phyloP scores from a whole-genome alignment of 345 rosid species.

The Kernera saxatilis region DNA sequence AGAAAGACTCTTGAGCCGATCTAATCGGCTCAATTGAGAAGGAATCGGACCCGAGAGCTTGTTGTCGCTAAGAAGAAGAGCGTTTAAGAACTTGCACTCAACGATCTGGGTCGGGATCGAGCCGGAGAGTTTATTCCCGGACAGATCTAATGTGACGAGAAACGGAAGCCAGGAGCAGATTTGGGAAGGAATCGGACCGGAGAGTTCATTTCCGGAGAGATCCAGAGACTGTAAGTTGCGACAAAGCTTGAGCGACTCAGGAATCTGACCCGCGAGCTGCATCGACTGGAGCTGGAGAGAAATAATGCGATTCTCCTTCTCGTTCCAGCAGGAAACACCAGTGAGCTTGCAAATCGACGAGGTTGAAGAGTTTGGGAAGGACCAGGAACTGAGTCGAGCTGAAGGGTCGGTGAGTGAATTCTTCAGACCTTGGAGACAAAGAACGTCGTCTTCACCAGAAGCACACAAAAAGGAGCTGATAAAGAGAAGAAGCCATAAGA shows the following conservation, averaged over 20 bases:
- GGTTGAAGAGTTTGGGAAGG: conserved; percentile 42
- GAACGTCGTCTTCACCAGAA: conserved; percentile 47
- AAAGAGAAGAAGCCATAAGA: conserved; percentile 3
- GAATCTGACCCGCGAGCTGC: conserved; percentile 58
- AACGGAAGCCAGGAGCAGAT: conserved; percentile 60
- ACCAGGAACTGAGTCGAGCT: conserved; percentile 33
- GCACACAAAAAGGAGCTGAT: not conserved
- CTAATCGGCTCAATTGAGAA: conserved; percentile 40
- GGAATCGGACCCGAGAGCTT: conserved; percentile 54
- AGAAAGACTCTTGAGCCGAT: conserved; percentile 44
- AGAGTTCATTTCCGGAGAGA: conserved; percentile 51
- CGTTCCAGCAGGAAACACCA: conserved; percentile 91
- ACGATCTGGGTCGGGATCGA: conserved; percentile 45
- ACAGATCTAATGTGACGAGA: conserved; percentile 52
- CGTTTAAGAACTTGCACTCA: conserved; percentile 50
- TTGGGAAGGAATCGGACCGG: conserved; percentile 50
- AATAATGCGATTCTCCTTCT: conserved; percentile 56
- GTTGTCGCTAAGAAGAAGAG: conserved; percentile 36
- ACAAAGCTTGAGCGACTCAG: conserved; percentile 54
- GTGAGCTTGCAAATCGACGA: conserved; percentile 58
- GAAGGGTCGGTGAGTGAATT: conserved; percentile 41
- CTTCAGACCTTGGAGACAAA: conserved; percentile 53
- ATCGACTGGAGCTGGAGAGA: conserved; percentile 49
- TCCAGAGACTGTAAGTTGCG: conserved; percentile 43
- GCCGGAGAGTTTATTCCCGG: conserved; percentile 44